phyloP scores from a whole-genome alignment of 257 asterid species.

The Petunia secreta region DNA sequence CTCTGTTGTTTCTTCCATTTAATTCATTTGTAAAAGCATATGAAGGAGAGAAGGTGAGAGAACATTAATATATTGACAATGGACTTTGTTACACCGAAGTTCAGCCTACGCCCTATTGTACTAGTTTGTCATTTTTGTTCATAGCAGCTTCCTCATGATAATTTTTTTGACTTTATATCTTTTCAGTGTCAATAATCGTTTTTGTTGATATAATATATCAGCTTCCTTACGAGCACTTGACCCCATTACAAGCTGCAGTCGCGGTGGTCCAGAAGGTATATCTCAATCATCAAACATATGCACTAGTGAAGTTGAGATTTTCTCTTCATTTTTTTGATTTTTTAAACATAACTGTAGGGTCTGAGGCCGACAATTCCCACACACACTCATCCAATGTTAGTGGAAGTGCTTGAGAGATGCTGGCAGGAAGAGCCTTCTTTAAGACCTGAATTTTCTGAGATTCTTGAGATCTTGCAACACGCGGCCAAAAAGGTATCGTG shows the following conservation, averaged over 20 bases:
- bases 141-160: constrained; percentile 21
- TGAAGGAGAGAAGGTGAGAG: not conserved
- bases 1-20: not conserved
- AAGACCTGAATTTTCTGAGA: constrained; percentile 87
- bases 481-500: constrained; percentile 55
- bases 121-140: not conserved
- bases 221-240: constrained; percentile 74
- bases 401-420: constrained; percentile 67
- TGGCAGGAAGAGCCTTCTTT: constrained; percentile 78
- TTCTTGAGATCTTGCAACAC: constrained; percentile 52
- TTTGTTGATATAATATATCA: constrained; percentile 40
- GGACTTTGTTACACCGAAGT: not conserved
- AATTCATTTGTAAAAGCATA: not conserved
- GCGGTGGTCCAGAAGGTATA: constrained; percentile 85
- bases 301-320: not conserved
- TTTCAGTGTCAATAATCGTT: constrained; percentile 29
- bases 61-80: not conserved
- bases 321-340: not conserved
- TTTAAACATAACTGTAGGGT: constrained; percentile 48
- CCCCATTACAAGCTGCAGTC: constrained; percentile 89
- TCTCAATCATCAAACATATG: constrained; percentile 6
- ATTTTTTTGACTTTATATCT: not conserved
- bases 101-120: not conserved
- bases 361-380: constrained; percentile 67
- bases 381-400: constrained; percentile 60